Percentiles rank a stretch among this genome's conserved stretches.
Evolutionary conservation across 1,284 basidiomycete species (phyloP).

Genomic region (Amylostereum areolatum): DNA sequence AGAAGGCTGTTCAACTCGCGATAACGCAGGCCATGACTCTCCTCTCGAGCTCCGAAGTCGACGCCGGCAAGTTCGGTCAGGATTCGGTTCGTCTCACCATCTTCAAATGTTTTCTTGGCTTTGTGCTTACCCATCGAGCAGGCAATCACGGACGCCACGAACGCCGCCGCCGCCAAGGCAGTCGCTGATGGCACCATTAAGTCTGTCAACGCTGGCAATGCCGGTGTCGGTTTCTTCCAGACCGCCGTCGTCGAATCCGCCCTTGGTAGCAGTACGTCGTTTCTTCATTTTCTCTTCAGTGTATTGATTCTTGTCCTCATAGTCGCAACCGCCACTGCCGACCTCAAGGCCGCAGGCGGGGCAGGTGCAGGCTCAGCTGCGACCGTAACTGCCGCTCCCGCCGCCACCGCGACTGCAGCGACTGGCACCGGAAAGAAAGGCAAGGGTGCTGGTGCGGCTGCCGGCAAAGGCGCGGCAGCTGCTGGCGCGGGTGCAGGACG

Average conservation of each 20-base stretch:
- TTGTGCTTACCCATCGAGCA: background rate
- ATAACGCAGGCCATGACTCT: background rate
- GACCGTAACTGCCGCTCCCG: background rate
- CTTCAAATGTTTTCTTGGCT: background rate
- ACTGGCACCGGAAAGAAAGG: background rate
- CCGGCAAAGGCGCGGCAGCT: too few species aligned
- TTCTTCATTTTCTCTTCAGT: background rate
- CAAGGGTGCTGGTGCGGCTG: too few species aligned
- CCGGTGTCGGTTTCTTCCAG: conserved; percentile 5
- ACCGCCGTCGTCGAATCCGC: conserved; percentile 1
- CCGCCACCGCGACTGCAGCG: background rate
- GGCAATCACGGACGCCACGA: background rate
- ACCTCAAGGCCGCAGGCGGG: background rate
- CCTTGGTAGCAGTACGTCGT: conserved; percentile 1
- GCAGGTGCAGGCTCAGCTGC: background rate
- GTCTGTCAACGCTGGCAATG: conserved; percentile 4
- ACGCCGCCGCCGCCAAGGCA: conserved; percentile 1
- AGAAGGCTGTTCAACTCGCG: conserved; percentile 5
- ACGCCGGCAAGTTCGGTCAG: conserved; percentile 1
- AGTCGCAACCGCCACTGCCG: conserved; percentile 1
- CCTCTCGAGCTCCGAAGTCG: background rate
- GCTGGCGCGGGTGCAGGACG: too few species aligned
- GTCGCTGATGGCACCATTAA: background rate
- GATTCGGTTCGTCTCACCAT: background rate
- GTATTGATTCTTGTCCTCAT: background rate